phyloP scores from a whole-genome alignment of 2,329 filamentous ascomycete genomes.

The Grosmannia penicillata region DNA sequence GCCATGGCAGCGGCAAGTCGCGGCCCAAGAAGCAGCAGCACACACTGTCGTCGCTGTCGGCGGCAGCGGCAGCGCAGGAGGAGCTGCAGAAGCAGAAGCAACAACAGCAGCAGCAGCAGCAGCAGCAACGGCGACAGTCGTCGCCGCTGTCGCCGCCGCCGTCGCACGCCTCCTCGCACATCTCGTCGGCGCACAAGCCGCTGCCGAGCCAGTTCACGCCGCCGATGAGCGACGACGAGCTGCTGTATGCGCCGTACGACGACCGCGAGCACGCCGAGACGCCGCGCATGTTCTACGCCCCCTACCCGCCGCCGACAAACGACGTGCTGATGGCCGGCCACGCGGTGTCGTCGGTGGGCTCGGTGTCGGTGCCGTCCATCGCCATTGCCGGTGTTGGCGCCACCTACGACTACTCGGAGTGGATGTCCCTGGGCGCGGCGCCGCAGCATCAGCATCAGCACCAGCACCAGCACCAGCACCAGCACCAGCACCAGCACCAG shows the following conservation, averaged over 20 bases:
- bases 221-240: constrained; percentile 48
- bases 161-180: constrained; percentile 48
- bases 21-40: constrained; percentile 27
- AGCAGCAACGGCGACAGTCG: constrained; percentile 7
- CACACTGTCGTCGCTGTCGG: constrained; percentile 10
- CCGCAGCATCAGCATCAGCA: not conserved
- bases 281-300: constrained; percentile 40
- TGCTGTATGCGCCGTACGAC: constrained; percentile 43
- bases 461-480: constrained; percentile 21
- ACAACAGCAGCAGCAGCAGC: constrained; percentile 10
- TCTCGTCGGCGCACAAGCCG: constrained; percentile 23
- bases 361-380: no score
- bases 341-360: no score
- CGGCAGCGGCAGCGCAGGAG: constrained; percentile 10
- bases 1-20: constrained; percentile 4
- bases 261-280: constrained; percentile 56
- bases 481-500: constrained; percentile 26
- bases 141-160: constrained; percentile 47
- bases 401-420: no score
- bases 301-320: constrained; percentile 47
- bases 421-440: no score
- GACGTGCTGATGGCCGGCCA: no score
- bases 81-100: constrained; percentile 12
- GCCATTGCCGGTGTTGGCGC: no score
- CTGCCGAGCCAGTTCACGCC: constrained; percentile 43